Base-by-base conservation (phyloP, 2,329 filamentous ascomycete genomes). In the Aspergillus sojae region DNA sequence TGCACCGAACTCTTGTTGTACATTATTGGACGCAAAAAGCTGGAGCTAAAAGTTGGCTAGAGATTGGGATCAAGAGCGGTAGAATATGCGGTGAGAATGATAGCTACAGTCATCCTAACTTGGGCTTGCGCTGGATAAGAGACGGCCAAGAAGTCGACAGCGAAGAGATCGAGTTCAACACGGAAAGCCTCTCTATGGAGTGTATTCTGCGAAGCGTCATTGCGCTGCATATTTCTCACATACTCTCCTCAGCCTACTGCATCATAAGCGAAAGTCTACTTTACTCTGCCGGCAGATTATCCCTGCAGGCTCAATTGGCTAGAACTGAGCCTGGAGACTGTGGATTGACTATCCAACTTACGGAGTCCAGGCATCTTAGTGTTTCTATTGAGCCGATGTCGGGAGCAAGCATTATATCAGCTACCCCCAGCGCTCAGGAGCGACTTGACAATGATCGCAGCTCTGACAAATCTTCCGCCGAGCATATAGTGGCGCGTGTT, bases 21-120 rank as follows among this genome's bases (percentile, higher is more conserved):
- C 94, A 97, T 72, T 99, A 99, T 78, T 99, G 95, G 95, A 83
- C 86, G 19, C 85, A 86, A 57, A 87, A 89, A 70, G 84, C 85
- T 62, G 87, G 87, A 0, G 83, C 86, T 19, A 97, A 96, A 81
- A 96, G 89, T 75, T 99, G 95, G 94, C 83, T 99, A 55, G 89
- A 98, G 67, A 83, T 99, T 57, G 94, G 93, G 11, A 86, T 97
- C 41, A 78, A 75, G 57, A 72, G 73, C 50, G 74, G 75, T 34
- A 62, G 63, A 52, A 60, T 52, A 55, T 48, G 28, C 34, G 14
- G 56, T 21, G 50, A 58, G 43, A 58, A 61, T 36, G 62, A 68
- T 55, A 61, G 45, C 30, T 50, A 67, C 21, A 67, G 70, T 28
- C 64, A 74, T 19, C 73, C 81, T 10, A 72, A 69, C 61, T 69